Base-by-base conservation (phyloP, 2,329 filamentous ascomycete genomes). In the Phaeosphaeriaceae sp. region DNA sequence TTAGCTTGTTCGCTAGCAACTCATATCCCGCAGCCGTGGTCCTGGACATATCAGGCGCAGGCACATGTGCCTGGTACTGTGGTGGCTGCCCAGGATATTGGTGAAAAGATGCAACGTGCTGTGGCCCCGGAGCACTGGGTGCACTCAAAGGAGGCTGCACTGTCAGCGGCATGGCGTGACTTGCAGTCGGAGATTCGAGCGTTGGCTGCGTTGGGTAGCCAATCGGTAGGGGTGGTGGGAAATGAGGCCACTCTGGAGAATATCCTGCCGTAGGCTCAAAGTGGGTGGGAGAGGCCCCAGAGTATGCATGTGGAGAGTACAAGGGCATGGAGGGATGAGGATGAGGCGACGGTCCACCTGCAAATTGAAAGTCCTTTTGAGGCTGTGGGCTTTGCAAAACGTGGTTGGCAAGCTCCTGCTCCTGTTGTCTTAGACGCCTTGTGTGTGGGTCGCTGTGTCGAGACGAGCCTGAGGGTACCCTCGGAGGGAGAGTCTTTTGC, bases 21-120 rank as follows among this genome's bases (percentile, higher is more conserved):
- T 78, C 77, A 55, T 79, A 79, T 36, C 77, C 77, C 33, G 73
- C 63, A 22, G 76, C 61, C 21, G 74, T 76, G 20, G 65, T 69
- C 53, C 62, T 70, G 47, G 61, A 63, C 47, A 68, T 48, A 55
- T 73, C 69, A 19, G 69, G 54, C 2, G 61, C 63, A 44, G 64
- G 45, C 17, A 63, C 62, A 51, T 72, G 63, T 15, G 58, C 59
- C 55, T 71, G 66, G 52, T 71, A 72, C 46, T 70, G 65, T 45
- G 68, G 67, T 19, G 71, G 65, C 51, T 75, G 71, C 22, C 52
- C 59, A 51, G 64, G 56, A 45, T 66, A 62, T 47, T 66, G 65
- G 19, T 69, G 53, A 33, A 68, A 65, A 1, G 65, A 63, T 25
- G 67, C 65, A 17, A 61, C 54, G 24, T 61, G 58, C 13, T 62